These are phyloP conservation scores for Trypanosoma conorhini DNA, from an alignment of 208 protist genomes.

Conservation along the genomic window DNA sequence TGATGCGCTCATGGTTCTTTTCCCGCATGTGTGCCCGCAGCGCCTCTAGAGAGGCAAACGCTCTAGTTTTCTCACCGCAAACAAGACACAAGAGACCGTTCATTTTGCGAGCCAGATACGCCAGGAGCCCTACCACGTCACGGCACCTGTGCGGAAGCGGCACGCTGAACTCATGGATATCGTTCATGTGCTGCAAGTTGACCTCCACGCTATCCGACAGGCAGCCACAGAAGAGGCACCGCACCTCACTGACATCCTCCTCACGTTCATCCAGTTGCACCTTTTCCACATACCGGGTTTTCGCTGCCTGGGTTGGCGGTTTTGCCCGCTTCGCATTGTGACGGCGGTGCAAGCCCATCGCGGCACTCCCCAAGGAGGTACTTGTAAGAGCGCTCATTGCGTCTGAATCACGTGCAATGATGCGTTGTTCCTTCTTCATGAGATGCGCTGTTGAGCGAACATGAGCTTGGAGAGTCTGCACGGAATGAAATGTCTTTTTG, in stretches of 20 bases:
- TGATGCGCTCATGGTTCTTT: conserved; percentile 72
- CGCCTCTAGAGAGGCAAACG: conserved; percentile 68
- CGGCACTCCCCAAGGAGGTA: conserved; percentile 86
- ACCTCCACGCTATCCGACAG: conserved; percentile 40
- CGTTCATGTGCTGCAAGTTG: conserved; percentile 68
- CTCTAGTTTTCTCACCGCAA: conserved; percentile 80
- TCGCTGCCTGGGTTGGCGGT: background rate
- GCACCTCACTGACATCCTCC: conserved; percentile 69
- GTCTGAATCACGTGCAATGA: conserved; percentile 81
- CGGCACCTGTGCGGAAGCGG: conserved; percentile 67
- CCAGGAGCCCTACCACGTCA: conserved; percentile 60
- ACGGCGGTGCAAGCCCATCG: conserved; percentile 87
- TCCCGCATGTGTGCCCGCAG: conserved; percentile 88
- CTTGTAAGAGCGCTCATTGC: conserved; percentile 76
- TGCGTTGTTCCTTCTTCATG: conserved; percentile 91
- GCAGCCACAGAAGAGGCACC: conserved; percentile 85
- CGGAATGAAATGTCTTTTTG: conserved; percentile 89
- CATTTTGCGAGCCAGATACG: conserved; percentile 84
- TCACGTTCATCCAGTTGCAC: conserved; percentile 74
- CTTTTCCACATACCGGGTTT: conserved; percentile 32
- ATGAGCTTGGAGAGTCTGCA: conserved; percentile 90
- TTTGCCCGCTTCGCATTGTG: conserved; percentile 72
- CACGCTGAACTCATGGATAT: conserved; percentile 75
- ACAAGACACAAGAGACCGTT: conserved; percentile 90
- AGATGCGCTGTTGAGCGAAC: conserved; percentile 90